Base-by-base conservation (phyloP, 495 filamentous ascomycete genomes). In the Penicillium coffeae region DNA sequence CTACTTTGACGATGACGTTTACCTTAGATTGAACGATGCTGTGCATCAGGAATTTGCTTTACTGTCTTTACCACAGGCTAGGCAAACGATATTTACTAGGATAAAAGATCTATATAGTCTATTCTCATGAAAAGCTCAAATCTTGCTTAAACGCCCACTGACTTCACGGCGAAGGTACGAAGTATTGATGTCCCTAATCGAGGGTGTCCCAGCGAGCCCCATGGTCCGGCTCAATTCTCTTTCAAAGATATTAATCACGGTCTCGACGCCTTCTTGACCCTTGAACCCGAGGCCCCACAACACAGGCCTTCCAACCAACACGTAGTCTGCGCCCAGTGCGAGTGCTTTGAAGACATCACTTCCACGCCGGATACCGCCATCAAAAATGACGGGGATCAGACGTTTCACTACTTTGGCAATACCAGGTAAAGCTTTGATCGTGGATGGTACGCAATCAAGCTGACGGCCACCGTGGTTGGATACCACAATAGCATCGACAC, bases 391-490 rank as follows among this genome's bases (percentile, higher is more conserved):
- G 0, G 52, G 47, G 3, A 55, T 47, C n/a, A 33, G 27, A 0
- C 47, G 30, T 16, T 42, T 42, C 4, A 46, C 54, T 12, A 38
- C 42, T 4, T 34, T 32, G 3, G 42, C 49, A 30, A 93, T 83
- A 69, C 91, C 89, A 6, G 90, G 66, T 47, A 93, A 64, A 0
- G 81, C 68, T 21, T 84, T 48, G 19, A 86, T 70, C 3, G 76
- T 74, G 8, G 81, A 69, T 0, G 81, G 80, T 0, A 75, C 69
- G 46, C 79, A 81, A 48, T 87, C 85, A 6, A 86, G 54, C 42
- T 73, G 78, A 38, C 84, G 59, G 0, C 84, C 85, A 4, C 85
- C 85, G 57, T 87, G 85, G 49, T 87, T 87, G n/a, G 74, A 78
- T 3, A 87, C 48, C 2, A 84, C 69, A 30, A 88, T 82, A 9